Conservation (phyloP, 176 grass and related monocot species). For the Luzula sylvatica region DNA sequence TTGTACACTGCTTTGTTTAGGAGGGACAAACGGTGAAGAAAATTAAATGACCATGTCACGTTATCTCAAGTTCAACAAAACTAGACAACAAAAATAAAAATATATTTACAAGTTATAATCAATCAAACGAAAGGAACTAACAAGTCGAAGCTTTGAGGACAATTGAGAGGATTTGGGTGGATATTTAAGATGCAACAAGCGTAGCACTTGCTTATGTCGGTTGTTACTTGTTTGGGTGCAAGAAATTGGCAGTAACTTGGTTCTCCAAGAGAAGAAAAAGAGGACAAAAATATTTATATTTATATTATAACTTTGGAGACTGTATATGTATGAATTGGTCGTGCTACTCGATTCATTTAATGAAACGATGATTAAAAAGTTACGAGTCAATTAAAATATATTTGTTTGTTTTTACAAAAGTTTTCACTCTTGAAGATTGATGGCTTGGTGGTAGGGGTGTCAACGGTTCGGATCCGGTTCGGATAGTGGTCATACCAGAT, state of each 20-base stretch:
- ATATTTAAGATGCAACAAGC: not conserved
- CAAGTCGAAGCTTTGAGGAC: not conserved
- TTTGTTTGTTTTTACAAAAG: too few relatives aligned
- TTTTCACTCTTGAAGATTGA: not conserved
- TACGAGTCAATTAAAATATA: too few relatives aligned
- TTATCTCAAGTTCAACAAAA: not conserved
- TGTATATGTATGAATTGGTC: too few relatives aligned
- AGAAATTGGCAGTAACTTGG: not conserved
- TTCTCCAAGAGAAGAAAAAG: constrained; percentile 6
- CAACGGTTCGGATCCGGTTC: too few relatives aligned
- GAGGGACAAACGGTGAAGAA: not conserved
- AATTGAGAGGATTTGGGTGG: not conserved
- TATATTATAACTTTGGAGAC: too few relatives aligned
- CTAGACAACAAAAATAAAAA: too few relatives aligned
- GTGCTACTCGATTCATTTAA: too few relatives aligned
- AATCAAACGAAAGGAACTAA: not conserved
- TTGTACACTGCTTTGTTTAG: too few relatives aligned
- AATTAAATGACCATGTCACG: not conserved
- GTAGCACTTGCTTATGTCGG: not conserved
- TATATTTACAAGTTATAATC: too few relatives aligned
- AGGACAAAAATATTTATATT: too few relatives aligned
- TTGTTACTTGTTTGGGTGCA: constrained; percentile 21
- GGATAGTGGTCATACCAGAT: too few relatives aligned
- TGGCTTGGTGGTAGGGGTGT: not conserved
- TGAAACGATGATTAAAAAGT: too few relatives aligned